Percentiles rank a stretch among this genome's conserved stretches.
phyloP scores from a whole-genome alignment of 495 filamentous ascomycete genomes.

The Chaetomium tenue region DNA sequence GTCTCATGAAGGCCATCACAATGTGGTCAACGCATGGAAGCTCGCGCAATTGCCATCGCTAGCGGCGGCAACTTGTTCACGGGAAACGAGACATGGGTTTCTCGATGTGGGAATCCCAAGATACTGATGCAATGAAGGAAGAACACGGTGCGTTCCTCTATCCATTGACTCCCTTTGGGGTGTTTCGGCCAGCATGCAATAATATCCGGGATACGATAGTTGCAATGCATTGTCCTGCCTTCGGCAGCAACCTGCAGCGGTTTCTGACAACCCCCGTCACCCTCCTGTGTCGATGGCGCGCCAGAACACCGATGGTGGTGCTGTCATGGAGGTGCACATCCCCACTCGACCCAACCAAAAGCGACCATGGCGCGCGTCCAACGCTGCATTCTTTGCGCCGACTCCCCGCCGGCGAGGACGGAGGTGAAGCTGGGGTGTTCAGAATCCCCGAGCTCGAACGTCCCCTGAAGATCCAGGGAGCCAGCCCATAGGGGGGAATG shows the following conservation, averaged over 20 bases:
- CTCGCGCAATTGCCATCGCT: background rate
- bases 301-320: background rate
- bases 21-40: conserved; percentile 11
- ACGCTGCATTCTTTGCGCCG: background rate
- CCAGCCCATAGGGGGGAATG: too few relatives aligned
- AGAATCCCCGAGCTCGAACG: background rate
- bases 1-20: background rate
- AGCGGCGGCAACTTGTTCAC: background rate
- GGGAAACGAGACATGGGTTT: conserved; percentile 12
- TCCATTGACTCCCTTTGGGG: background rate
- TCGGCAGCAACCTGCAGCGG: conserved; percentile 3
- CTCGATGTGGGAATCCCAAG: conserved; percentile 3
- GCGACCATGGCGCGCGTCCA: background rate
- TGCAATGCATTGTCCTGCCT: background rate
- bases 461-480: background rate
- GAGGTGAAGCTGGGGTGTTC: conserved; percentile 3
- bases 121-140: background rate
- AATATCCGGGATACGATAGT: background rate
- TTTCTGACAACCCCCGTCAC: background rate
- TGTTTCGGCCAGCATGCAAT: background rate
- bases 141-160: background rate
- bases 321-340: background rate
- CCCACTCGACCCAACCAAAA: background rate
- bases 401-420: conserved; percentile 5
- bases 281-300: conserved; percentile 7